These are phyloP conservation scores for Thermothelomyces thermophilus DNA, from an alignment of 2,329 filamentous ascomycete species.

Conservation along the genomic window DNA sequence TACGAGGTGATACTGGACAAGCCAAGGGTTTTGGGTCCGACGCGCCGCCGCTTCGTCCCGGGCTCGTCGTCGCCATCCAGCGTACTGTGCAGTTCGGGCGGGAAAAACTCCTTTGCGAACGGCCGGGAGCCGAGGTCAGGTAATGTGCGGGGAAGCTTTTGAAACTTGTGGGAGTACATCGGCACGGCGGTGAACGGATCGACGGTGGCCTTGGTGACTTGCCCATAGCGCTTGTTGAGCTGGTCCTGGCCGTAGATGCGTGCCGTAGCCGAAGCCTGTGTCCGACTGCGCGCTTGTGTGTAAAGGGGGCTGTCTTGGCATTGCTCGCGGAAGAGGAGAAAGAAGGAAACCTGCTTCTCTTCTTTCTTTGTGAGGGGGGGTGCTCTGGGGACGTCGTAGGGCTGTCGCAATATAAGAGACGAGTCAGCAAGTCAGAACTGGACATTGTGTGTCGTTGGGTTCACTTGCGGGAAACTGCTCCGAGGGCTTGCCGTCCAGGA, in stretches of 20 bases:
- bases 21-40: constrained; percentile 38
- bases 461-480: constrained; percentile 50
- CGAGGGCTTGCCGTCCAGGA: constrained; percentile 47
- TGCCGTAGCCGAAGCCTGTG: constrained; percentile 25
- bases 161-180: constrained; percentile 52
- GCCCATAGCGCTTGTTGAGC: constrained; percentile 49
- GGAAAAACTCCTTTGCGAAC: constrained; percentile 47
- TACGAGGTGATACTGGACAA: constrained; percentile 42
- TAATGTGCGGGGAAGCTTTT: constrained; percentile 44
- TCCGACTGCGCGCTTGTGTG: constrained; percentile 45
- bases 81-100: constrained; percentile 48
- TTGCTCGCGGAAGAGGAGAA: constrained; percentile 51
- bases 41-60: constrained; percentile 26
- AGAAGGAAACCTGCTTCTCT: constrained; percentile 41
- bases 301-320: constrained; percentile 50
- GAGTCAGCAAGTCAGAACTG: neutral
- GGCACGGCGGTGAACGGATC: constrained; percentile 54
- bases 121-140: constrained; percentile 47
- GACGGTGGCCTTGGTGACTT: constrained; percentile 48
- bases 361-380: constrained; percentile 40
- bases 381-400: constrained; percentile 43
- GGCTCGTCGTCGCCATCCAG: constrained; percentile 42
- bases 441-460: neutral
- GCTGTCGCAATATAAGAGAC: constrained; percentile 31
- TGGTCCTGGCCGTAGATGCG: constrained; percentile 51